Percentiles rank a stretch among this genome's conserved stretches.
Conservation (phyloP, 306 rosid genomes). For the Quercus gilva region DNA sequence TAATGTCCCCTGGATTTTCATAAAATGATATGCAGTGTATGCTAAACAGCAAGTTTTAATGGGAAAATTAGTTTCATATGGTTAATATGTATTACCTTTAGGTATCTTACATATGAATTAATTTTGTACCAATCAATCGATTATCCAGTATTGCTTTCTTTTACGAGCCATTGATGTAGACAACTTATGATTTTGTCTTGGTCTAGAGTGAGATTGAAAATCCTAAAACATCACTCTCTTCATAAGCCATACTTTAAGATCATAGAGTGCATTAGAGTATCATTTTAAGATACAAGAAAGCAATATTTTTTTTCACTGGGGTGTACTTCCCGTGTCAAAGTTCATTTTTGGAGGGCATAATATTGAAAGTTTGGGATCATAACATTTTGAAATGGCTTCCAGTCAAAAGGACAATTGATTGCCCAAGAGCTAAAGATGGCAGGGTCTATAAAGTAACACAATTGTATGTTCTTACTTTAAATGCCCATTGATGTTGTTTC, state of each 20-base stretch:
- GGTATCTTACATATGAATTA: no score
- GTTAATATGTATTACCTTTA: no score
- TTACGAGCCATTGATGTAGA: neutral
- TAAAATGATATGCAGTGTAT: no score
- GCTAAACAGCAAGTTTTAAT: no score
- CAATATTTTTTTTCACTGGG: neutral
- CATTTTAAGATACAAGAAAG: neutral
- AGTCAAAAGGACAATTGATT: slow-evolving; percentile 29
- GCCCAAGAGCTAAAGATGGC: slow-evolving; percentile 19
- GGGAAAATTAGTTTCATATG: no score
- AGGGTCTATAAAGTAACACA: slow-evolving; percentile 14
- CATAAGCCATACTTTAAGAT: neutral
- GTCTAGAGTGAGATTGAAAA: neutral
- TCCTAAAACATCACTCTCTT: neutral
- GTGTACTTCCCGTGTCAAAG: neutral
- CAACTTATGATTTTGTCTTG: neutral
- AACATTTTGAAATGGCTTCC: slow-evolving; percentile 26
- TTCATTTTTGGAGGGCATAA: slow-evolving; percentile 7
- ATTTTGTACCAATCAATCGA: no score
- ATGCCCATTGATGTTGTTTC: slow-evolving; percentile 13
- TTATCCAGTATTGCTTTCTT: neutral
- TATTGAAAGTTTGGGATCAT: slow-evolving; percentile 14
- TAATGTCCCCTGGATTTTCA: no score
- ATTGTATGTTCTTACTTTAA: slow-evolving; percentile 7
- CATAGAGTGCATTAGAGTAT: neutral